Evolutionary conservation across 202 grass and related monocot species (phyloP).

Genomic region (Miscanthus sacchariflorus): DNA sequence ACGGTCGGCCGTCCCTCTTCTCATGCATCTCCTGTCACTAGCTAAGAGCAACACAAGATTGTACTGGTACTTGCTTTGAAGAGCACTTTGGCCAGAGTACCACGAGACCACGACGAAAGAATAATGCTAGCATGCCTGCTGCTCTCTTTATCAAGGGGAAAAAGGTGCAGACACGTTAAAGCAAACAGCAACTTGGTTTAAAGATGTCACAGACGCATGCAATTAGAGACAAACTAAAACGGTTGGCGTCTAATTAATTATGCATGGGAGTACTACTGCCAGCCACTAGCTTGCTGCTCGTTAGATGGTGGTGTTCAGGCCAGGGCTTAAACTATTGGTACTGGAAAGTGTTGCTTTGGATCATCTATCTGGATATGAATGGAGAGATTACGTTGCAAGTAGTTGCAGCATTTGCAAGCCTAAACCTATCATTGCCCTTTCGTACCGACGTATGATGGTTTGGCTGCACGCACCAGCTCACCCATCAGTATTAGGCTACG

Average conservation of each 20-base stretch:
- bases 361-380: conserved; percentile 51
- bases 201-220: conserved; percentile 33
- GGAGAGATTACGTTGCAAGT: background rate
- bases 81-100: conserved; percentile 40
- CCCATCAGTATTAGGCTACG: conserved; percentile 4
- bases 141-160: conserved; percentile 41
- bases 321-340: conserved; percentile 23
- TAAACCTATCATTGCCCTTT: conserved; percentile 39
- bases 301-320: conserved; percentile 15
- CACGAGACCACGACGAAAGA: conserved; percentile 18
- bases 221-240: conserved; percentile 47
- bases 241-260: conserved; percentile 1
- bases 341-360: conserved; percentile 46
- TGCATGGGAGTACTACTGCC: background rate
- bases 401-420: conserved; percentile 42
- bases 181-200: conserved; percentile 42
- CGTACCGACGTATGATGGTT: conserved; percentile 40
- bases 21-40: background rate
- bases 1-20: conserved; percentile 15
- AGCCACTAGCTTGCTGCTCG: conserved; percentile 22
- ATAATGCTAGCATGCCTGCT: conserved; percentile 40
- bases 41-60: conserved; percentile 39
- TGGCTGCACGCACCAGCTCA: conserved; percentile 40
- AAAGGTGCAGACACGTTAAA: conserved; percentile 44
- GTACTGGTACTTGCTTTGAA: conserved; percentile 30